Evolutionary conservation across 2,329 filamentous ascomycete genomes (phyloP).

Genomic region (Fusarium nygamai): DNA sequence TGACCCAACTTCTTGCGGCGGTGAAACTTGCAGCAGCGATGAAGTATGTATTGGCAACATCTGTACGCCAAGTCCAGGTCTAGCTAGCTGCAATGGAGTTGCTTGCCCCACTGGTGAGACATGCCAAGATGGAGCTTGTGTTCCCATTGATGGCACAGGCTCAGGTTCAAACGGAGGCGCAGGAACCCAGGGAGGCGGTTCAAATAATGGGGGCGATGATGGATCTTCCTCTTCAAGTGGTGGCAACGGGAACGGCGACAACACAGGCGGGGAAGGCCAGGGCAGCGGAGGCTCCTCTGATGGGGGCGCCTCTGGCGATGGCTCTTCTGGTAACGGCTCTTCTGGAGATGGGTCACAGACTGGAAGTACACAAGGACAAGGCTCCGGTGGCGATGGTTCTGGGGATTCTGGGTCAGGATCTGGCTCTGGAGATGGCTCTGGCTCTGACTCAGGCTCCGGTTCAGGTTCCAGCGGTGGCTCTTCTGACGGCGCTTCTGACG

Average conservation of each 20-base stretch:
- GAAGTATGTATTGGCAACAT: constrained; percentile 27
- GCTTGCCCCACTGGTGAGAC: constrained; percentile 10
- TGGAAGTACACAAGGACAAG: constrained; percentile 5
- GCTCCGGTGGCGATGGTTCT: not conserved
- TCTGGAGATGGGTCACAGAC: not conserved
- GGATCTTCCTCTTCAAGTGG: not conserved
- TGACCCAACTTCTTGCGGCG: constrained; percentile 11
- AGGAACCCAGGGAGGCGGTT: not conserved
- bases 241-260: not conserved
- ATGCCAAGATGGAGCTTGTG: constrained; percentile 18
- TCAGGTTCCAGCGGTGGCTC: not conserved
- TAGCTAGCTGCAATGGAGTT: constrained; percentile 1
- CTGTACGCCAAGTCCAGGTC: constrained; percentile 6
- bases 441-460: not conserved
- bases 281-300: not conserved
- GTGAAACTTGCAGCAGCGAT: not conserved
- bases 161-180: not conserved
- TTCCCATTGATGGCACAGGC: not conserved
- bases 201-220: not conserved
- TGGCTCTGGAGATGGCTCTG: not conserved
- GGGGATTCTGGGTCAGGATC: not conserved
- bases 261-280: not conserved
- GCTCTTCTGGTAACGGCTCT: not conserved
- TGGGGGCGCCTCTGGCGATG: not conserved
- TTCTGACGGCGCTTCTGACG: not conserved